Percentiles rank a stretch among this genome's conserved stretches.
Conservation (phyloP, 75 land plant genomes). For the Pinus tabuliformis region DNA sequence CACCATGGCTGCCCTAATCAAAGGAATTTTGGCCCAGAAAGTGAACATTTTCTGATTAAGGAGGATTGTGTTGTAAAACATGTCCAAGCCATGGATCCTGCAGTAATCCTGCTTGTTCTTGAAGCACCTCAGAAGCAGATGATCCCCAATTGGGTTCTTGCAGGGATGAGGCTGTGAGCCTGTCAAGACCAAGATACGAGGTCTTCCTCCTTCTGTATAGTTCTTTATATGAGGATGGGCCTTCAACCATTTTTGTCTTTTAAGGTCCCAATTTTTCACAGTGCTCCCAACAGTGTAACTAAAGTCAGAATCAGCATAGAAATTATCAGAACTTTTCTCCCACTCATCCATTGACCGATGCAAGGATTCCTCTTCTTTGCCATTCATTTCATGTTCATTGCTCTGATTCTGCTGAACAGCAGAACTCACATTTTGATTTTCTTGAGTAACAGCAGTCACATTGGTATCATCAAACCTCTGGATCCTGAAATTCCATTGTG, state of each 20-base stretch:
- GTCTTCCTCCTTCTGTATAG: conserved; percentile 22
- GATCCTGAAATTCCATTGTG: not conserved
- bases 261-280: conserved; percentile 63
- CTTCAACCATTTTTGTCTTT: conserved; percentile 55
- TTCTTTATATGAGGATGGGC: conserved; percentile 34
- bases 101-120: conserved; percentile 96
- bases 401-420: not conserved
- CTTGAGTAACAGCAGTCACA: too few relatives aligned
- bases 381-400: not conserved
- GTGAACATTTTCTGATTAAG: conserved; percentile 56
- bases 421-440: not conserved
- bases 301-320: conserved; percentile 5
- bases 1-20: conserved; percentile 67
- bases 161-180: conserved; percentile 80
- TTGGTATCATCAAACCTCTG: not conserved
- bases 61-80: conserved; percentile 80
- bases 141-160: conserved; percentile 71
- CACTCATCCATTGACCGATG: not conserved
- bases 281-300: conserved; percentile 30
- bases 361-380: not conserved
- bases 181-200: conserved; percentile 54
- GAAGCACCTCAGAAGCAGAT: conserved; percentile 69
- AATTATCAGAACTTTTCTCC: conserved; percentile 2
- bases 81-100: conserved; percentile 67
- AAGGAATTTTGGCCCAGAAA: conserved; percentile 84